Evolutionary conservation across 2,329 filamentous ascomycete genomes (phyloP).

Genomic region (Calonectria leucothoes): DNA sequence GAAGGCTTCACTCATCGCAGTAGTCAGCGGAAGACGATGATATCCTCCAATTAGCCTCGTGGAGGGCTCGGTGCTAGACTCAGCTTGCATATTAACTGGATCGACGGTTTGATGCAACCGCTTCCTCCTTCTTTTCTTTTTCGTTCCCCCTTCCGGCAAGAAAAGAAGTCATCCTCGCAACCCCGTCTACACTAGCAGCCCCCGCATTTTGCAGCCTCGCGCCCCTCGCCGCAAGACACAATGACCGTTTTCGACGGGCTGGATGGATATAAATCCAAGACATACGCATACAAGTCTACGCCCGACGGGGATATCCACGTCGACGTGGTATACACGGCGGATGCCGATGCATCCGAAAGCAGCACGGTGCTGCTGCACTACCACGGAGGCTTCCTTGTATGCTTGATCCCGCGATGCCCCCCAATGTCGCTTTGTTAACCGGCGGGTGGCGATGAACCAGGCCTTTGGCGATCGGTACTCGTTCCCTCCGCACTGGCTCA

Average conservation of each 20-base stretch:
- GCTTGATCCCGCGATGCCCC: no score
- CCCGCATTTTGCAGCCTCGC: not conserved
- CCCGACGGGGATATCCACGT: constrained; percentile 27
- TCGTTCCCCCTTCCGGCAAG: not conserved
- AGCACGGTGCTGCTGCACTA: constrained; percentile 34
- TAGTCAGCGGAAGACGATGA: not conserved
- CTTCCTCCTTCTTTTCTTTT: not conserved
- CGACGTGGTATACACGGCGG: constrained; percentile 32
- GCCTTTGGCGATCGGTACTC: constrained; percentile 37
- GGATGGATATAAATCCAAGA: constrained; percentile 31
- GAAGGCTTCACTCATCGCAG: not conserved
- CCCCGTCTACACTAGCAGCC: not conserved
- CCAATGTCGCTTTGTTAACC: no score
- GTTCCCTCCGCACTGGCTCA: constrained; percentile 33
- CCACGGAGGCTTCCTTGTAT: constrained; percentile 34
- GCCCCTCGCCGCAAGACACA: not conserved
- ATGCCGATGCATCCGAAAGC: constrained; percentile 1
- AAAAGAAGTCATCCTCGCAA: not conserved
- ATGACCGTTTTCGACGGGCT: not conserved
- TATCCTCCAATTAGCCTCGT: not conserved
- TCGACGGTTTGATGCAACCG: no score
- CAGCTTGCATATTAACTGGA: not conserved
- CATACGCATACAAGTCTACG: constrained; percentile 26
- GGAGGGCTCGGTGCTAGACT: no score
- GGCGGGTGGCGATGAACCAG: no score